These are phyloP conservation scores for Scenedesmus sp. DNA, from an alignment of 163 green algal genomes.

Conservation along the genomic window DNA sequence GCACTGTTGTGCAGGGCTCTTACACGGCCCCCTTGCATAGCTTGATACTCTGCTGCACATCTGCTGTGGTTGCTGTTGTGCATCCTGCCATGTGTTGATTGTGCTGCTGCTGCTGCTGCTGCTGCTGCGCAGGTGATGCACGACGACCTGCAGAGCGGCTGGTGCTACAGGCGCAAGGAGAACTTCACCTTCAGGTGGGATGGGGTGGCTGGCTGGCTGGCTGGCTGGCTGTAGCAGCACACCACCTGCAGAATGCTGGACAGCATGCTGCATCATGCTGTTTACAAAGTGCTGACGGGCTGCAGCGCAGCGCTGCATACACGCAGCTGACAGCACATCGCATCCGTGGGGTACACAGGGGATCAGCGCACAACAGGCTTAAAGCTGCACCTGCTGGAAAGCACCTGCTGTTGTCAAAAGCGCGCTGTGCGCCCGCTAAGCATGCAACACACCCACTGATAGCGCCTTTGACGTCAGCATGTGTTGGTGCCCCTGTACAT, in stretches of 20 bases:
- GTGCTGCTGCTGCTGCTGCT: neutral
- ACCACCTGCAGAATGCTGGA: neutral
- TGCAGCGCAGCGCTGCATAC: no score
- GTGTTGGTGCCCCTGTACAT: neutral
- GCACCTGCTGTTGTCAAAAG: no score
- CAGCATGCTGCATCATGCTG: neutral
- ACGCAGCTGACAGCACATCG: no score
- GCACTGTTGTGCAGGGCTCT: no score
- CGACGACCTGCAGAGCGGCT: conserved; percentile 84
- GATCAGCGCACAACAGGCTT: no score
- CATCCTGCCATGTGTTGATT: neutral
- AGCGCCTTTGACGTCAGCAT: no score
- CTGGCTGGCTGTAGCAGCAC: neutral
- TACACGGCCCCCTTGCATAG: no score
- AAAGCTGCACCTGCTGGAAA: no score
- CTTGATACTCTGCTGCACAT: no score
- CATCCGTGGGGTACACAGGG: neutral
- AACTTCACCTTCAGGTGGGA: conserved; percentile 90
- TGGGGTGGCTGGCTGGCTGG: neutral
- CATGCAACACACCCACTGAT: no score
- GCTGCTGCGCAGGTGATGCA: conserved; percentile 62
- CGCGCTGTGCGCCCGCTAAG: no score
- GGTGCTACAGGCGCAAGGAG: conserved; percentile 94
- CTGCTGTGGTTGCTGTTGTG: no score
- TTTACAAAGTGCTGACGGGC: neutral